phyloP scores from a whole-genome alignment of 768 basidiomycete genomes.

The Leccinum olivaceopallidum region DNA sequence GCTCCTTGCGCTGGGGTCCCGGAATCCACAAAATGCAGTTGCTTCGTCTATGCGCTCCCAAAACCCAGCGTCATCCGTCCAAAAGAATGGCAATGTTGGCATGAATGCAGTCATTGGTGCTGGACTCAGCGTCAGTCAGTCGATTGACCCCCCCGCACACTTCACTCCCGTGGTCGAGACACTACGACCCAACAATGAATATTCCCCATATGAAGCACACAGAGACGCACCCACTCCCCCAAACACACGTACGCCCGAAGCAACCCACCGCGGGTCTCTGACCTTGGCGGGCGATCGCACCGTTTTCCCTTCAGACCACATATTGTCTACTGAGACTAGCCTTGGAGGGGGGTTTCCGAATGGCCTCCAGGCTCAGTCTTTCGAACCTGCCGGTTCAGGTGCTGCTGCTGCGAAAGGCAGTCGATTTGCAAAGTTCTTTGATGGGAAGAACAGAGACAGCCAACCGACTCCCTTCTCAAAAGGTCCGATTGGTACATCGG shows the following conservation, averaged over 20 bases:
- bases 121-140: slow-evolving; percentile 10
- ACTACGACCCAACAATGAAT: slow-evolving; percentile 33
- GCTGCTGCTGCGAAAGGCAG: slow-evolving; percentile 68
- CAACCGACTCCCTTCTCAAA: slow-evolving; percentile 36
- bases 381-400: slow-evolving; percentile 40
- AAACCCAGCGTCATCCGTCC: slow-evolving; percentile 23
- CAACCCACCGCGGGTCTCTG: slow-evolving; percentile 20
- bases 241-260: slow-evolving; percentile 20
- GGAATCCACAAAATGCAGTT: slow-evolving; percentile 24
- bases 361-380: slow-evolving; percentile 17
- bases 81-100: slow-evolving; percentile 23
- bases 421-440: slow-evolving; percentile 86
- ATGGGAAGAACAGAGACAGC: slow-evolving; percentile 60
- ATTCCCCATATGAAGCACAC: slow-evolving; percentile 60
- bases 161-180: slow-evolving; percentile 12
- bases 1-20: slow-evolving; percentile 41
- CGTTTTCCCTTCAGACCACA: slow-evolving; percentile 26
- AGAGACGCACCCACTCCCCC: slow-evolving; percentile 12
- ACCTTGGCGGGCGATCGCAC: slow-evolving; percentile 23
- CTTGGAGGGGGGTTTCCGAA: slow-evolving; percentile 19
- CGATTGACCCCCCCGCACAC: slow-evolving; percentile 21
- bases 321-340: slow-evolving; percentile 15
- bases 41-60: slow-evolving; percentile 23
- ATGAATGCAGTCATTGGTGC: slow-evolving; percentile 11
- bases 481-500: slow-evolving; percentile 38